Conservation (phyloP, 768 basidiomycete genomes). For the Leccinum rimulosum region DNA sequence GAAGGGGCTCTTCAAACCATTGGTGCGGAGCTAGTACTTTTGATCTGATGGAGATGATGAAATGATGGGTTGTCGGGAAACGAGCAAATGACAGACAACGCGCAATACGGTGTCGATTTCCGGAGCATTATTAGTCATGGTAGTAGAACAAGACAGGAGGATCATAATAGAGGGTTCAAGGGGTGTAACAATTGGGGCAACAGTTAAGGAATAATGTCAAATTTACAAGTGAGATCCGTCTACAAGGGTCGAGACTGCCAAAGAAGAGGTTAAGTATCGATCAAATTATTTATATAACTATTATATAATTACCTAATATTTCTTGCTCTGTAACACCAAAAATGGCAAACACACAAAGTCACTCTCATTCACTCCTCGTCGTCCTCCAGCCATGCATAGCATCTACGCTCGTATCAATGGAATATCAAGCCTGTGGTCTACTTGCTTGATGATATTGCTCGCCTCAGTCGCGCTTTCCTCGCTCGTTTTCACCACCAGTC, state of each 20-base stretch:
- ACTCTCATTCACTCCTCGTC: background rate
- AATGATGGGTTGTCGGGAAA: background rate
- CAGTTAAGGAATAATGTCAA: background rate
- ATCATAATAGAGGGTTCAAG: background rate
- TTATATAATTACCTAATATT: background rate
- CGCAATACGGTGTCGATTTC: conserved; percentile 26
- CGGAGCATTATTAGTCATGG: conserved; percentile 7
- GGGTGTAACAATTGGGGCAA: conserved; percentile 8
- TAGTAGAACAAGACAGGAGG: too few species aligned
- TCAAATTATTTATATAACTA: background rate
- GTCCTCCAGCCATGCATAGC: conserved; percentile 55
- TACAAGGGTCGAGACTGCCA: conserved; percentile 8
- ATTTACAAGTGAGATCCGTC: background rate
- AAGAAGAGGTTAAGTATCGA: background rate
- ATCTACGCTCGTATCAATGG: conserved; percentile 71
- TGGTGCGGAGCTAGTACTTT: conserved; percentile 6
- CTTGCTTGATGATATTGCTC: conserved; percentile 71
- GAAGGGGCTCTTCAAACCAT: background rate
- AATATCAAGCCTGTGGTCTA: conserved; percentile 67
- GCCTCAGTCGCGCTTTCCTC: conserved; percentile 73
- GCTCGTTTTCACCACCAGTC: conserved; percentile 56
- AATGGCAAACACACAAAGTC: conserved; percentile 1
- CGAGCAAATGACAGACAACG: background rate
- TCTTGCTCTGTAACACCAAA: conserved; percentile 2
- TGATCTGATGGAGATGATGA: conserved; percentile 4